Percentiles rank a stretch among this genome's conserved stretches.
These are phyloP conservation scores for Colletotrichum phormii DNA, from an alignment of 2,329 filamentous ascomycete genomes.

Conservation along the genomic window DNA sequence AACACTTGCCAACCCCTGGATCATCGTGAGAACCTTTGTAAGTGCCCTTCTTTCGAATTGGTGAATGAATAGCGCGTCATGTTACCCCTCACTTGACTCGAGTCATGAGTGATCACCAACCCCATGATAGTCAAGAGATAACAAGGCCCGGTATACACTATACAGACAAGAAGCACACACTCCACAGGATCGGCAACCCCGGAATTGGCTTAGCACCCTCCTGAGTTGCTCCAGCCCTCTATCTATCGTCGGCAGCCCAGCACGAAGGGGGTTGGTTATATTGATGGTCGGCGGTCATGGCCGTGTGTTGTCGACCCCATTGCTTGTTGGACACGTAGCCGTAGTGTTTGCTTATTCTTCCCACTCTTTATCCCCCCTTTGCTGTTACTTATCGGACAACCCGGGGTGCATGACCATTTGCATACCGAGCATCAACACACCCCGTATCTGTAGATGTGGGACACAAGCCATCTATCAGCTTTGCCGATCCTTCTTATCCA, in stretches of 20 bases:
- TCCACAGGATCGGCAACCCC: not conserved
- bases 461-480: too few relatives aligned
- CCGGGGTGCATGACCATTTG: too few relatives aligned
- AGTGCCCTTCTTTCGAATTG: not conserved
- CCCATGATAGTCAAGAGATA: not conserved
- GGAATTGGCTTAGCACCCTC: not conserved
- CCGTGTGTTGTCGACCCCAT: not conserved
- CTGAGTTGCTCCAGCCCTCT: not conserved
- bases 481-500: too few relatives aligned
- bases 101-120: not conserved
- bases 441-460: too few relatives aligned
- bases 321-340: not conserved
- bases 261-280: not conserved
- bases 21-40: not conserved
- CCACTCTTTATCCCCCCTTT: not conserved
- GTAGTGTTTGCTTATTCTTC: too few relatives aligned
- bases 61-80: not conserved
- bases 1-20: not conserved
- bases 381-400: not conserved
- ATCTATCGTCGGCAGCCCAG: not conserved
- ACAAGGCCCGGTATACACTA: not conserved
- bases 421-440: too few relatives aligned
- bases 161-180: not conserved
- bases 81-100: slow-evolving; percentile 4
- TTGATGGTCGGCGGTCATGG: not conserved